Conservation (phyloP, 345 rosid genomes). For the Cochlearia excelsa region DNA sequence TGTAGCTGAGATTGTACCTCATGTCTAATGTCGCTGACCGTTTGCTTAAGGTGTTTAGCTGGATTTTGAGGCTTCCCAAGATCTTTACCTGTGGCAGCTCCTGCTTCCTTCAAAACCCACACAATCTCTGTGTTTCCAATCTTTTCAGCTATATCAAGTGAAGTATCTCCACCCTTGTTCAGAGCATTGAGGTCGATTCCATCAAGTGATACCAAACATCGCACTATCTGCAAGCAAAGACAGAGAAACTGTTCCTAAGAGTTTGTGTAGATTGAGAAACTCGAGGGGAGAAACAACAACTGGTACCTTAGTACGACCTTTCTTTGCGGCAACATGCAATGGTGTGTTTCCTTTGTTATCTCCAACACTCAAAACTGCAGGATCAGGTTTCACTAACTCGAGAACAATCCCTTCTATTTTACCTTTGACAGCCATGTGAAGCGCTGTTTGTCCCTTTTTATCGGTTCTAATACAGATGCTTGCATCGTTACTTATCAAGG, state of each 20-base stretch:
- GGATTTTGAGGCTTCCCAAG: conserved; percentile 72
- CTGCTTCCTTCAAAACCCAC: conserved; percentile 62
- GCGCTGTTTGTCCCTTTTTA: conserved; percentile 89
- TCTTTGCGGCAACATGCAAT: conserved; percentile 76
- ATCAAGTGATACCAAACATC: conserved; percentile 60
- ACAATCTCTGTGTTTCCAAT: conserved; percentile 53
- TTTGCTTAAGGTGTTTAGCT: conserved; percentile 95
- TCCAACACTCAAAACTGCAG: conserved; percentile 57
- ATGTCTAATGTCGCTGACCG: conserved; percentile 96
- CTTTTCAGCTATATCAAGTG: conserved; percentile 81
- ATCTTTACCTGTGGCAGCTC: conserved; percentile 74
- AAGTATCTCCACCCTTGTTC: conserved; percentile 88
- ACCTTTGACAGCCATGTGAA: conserved; percentile 99
- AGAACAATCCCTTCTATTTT: conserved; percentile 76
- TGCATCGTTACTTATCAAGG: conserved; percentile 76
- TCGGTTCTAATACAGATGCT: conserved; percentile 73
- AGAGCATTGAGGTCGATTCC: conserved; percentile 59
- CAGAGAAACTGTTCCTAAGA: conserved; percentile 6
- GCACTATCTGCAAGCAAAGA: conserved; percentile 59
- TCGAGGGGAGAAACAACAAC: conserved; percentile 12
- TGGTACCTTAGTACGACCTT: conserved; percentile 77
- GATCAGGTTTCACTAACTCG: conserved; percentile 77
- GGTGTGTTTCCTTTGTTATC: conserved; percentile 94
- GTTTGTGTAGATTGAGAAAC: conserved; percentile 32
- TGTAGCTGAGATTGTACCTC: conserved; percentile 93